Evolutionary conservation across 2,329 filamentous ascomycete species (phyloP), one percentile per base, ranked within the genome.

Genomic region (Paramyrothecium sp.): DNA sequence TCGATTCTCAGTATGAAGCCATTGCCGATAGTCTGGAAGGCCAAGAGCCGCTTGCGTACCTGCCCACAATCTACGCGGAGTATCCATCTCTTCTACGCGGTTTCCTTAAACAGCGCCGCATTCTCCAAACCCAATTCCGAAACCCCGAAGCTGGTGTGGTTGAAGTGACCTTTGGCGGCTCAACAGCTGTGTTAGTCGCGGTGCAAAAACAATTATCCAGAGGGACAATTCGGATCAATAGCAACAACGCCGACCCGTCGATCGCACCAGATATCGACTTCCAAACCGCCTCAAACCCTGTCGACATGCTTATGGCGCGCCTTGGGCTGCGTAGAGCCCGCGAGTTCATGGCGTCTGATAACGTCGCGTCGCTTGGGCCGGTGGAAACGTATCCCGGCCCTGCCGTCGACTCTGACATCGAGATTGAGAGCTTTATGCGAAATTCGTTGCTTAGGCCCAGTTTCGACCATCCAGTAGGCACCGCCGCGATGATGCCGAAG

Each of bases 401-500:
- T 2, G 48, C 59, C 19, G 62, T 65, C 7, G 54, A 66, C 11
- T 60, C 63, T 19, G 62, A 67, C 11, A 58, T 58, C 7, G 55
- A 65, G n/a, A 63, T 67, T n/a, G 56, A 64, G 54, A 23, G 41
- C 2, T 53, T 23, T 2, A 55, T 65, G 61, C 54, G 56, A 17
- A 57, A 63, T 44, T 58, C 61, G 5, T 20, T 61, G 7, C 57
- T 61, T 10, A 56, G 38, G 17, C 56, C 67, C 0, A 68, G 61
- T 38, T 53, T 65, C 54, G 55, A 71, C 55, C 81, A 83, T 61
- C 73, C 77, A 0, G 69, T 76, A 22, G 79, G 79, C 2, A 81
- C 80, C 0, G 73, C 77, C 3, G 73, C 81, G 3, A 84, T 84
- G 80, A 75, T 82, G 71, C 72, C 78, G 2, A 69, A 73, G 13